Conservation (phyloP, 2,329 filamentous ascomycete species). For the Aspergillaceae sp. region DNA sequence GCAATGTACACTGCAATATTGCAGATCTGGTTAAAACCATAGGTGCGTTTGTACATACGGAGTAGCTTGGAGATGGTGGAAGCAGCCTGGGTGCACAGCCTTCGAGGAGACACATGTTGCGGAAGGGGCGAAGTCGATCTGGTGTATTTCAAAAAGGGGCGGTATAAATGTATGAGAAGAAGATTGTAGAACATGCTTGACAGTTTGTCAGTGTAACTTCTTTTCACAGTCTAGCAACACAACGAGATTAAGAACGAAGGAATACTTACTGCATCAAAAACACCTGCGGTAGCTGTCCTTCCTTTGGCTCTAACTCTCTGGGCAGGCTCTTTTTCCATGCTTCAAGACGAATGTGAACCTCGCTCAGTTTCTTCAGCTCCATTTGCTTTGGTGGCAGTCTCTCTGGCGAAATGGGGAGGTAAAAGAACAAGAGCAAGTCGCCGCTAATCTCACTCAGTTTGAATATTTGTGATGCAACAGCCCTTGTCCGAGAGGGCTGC, state of each 20-base stretch:
- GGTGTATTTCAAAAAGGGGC: constrained; percentile 87
- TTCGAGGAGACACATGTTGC: constrained; percentile 77
- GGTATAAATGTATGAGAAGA: constrained; percentile 89
- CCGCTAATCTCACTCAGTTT: constrained; percentile 88
- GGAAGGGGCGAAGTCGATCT: constrained; percentile 74
- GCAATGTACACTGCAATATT: constrained; percentile 95
- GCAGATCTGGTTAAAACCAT: constrained; percentile 85
- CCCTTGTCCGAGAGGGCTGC: constrained; percentile 75
- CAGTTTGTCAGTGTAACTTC: background rate
- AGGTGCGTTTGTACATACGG: constrained; percentile 84
- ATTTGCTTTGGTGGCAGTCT: constrained; percentile 62
- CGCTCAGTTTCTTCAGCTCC: constrained; percentile 86
- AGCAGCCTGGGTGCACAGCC: constrained; percentile 83
- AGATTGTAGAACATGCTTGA: constrained; percentile 93
- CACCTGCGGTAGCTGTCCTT: constrained; percentile 80
- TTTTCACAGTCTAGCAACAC: constrained; percentile 9
- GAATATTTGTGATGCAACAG: constrained; percentile 71
- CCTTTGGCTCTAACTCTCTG: constrained; percentile 76
- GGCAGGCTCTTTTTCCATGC: constrained; percentile 80
- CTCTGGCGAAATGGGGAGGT: constrained; percentile 63
- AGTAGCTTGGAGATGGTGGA: constrained; percentile 88
- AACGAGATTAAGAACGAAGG: too few species aligned
- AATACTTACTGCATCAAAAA: constrained; percentile 70
- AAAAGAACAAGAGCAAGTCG: constrained; percentile 81
- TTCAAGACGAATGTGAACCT: constrained; percentile 81